These are phyloP conservation scores for Geosmithia flava DNA, from an alignment of 2,329 filamentous ascomycete species.

Conservation along the genomic window DNA sequence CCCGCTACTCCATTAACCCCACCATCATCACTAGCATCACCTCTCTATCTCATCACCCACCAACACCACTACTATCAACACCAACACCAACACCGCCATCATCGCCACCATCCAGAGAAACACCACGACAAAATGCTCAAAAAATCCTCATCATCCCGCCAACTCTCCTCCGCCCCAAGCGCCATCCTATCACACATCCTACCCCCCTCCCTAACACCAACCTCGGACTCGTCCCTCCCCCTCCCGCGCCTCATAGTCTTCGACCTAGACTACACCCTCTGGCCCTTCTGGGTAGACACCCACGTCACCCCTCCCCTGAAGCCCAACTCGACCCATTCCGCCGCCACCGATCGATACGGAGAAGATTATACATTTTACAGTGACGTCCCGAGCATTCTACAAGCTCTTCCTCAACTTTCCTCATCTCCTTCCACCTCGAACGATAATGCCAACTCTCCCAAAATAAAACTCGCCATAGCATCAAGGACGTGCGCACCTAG, in stretches of 20 bases:
- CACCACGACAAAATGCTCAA: too few species aligned
- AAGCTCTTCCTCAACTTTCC: constrained; percentile 30
- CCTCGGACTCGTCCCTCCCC: constrained; percentile 40
- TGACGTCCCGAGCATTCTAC: constrained; percentile 56
- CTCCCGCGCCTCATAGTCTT: constrained; percentile 80
- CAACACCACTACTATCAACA: neutral
- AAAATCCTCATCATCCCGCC: neutral
- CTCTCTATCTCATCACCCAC: neutral
- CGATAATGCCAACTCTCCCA: constrained; percentile 9
- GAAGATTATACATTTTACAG: constrained; percentile 60
- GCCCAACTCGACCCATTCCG: constrained; percentile 27
- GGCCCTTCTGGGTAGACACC: constrained; percentile 97
- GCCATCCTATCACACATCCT: too few species aligned
- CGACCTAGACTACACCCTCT: constrained; percentile 96
- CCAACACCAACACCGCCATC: neutral
- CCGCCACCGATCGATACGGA: constrained; percentile 37
- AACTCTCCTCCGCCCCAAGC: neutral
- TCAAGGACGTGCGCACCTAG: constrained; percentile 72
- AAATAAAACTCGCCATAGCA: constrained; percentile 55
- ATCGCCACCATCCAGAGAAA: neutral
- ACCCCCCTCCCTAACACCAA: constrained; percentile 4
- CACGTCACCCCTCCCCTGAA: constrained; percentile 68
- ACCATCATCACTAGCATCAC: neutral
- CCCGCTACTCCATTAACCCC: neutral
- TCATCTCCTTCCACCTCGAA: constrained; percentile 7